A percentile compares a stretch with the other conserved stretches of the same genome.
These are phyloP conservation scores for Backusella australiensis DNA, from an alignment of 192 early-diverging fungal species.

Conservation along the genomic window DNA sequence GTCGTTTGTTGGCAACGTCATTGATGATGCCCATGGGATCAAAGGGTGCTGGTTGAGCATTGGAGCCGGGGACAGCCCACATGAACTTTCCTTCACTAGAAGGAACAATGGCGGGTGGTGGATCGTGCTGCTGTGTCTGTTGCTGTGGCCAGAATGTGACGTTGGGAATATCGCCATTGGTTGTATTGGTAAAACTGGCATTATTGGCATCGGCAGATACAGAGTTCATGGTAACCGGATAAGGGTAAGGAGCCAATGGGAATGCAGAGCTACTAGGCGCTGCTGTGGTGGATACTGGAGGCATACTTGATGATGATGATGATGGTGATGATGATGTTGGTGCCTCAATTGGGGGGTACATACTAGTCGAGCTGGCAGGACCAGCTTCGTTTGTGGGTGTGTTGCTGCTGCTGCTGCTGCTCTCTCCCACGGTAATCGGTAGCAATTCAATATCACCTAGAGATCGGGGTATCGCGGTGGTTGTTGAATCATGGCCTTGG, in stretches of 20 bases:
- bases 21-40: neutral
- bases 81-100: slow-evolving; percentile 10
- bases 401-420: neutral
- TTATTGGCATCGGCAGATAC: neutral
- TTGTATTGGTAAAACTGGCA: neutral
- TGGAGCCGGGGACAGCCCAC: slow-evolving; percentile 1
- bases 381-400: neutral
- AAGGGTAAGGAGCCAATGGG: slow-evolving; percentile 12
- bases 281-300: neutral
- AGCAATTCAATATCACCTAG: neutral
- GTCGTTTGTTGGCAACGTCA: neutral
- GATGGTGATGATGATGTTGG: neutral
- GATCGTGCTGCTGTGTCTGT: slow-evolving; percentile 6
- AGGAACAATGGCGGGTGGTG: neutral
- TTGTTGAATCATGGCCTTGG: slow-evolving; percentile 12
- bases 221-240: slow-evolving; percentile 13
- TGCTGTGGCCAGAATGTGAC: slow-evolving; percentile 16
- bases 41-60: neutral
- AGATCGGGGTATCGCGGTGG: slow-evolving; percentile 2
- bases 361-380: neutral
- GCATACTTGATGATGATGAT: neutral
- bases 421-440: neutral
- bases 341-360: neutral
- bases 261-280: neutral
- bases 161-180: slow-evolving; percentile 10